Evolutionary conservation across 2,329 filamentous ascomycete species (phyloP), one percentile per base, ranked within the genome.

Genomic region (Aspergillus jensenii): DNA sequence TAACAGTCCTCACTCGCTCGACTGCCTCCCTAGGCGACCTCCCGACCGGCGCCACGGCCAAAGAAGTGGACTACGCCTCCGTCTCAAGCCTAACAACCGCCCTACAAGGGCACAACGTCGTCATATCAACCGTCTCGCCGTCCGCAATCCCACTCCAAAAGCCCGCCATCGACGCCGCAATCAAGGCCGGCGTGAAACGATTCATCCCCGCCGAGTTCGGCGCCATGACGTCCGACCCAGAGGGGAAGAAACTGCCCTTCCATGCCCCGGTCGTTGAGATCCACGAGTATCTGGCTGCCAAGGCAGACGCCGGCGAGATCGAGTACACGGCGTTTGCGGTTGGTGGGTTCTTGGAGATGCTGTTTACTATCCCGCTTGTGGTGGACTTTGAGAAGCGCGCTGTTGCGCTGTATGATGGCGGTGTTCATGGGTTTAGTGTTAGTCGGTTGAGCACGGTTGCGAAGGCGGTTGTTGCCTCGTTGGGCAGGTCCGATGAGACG

Each of bases 191-290:
- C 8, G 55, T 43, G 8, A 46, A 47, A n/a, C 55, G 55, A 5
- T 56, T 56, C 41, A 56, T 56, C 21, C 48, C 55, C 11, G 55
- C 55, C 4, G 55, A 56, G n/a, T 56, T 45, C 21, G 55, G 55
- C 21, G 40, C 47, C 8, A 45, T 56, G 21, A 46, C 47, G 7
- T 15, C 33, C 3, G 48, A 56, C 41, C 47, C 47, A 0, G 43
- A 21, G n/a, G 55, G 45, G 2, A n/a, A 41, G 21, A 40, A 46
- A 6, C 31, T 52, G 0, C 54, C 48, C 2, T 31, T 46, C 33
- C 48, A 56, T 4, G 33, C n/a, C 3, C 15, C 39, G 3, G 21
- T n/a, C 0, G 6, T 56, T 12, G 48, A 40, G 21, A 46, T 56
- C 25, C 55, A 40, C 4, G 33, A 52, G 11, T 56, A 47, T 52